phyloP scores from a whole-genome alignment of 495 filamentous ascomycete species.

The Penicillium fimorum region DNA sequence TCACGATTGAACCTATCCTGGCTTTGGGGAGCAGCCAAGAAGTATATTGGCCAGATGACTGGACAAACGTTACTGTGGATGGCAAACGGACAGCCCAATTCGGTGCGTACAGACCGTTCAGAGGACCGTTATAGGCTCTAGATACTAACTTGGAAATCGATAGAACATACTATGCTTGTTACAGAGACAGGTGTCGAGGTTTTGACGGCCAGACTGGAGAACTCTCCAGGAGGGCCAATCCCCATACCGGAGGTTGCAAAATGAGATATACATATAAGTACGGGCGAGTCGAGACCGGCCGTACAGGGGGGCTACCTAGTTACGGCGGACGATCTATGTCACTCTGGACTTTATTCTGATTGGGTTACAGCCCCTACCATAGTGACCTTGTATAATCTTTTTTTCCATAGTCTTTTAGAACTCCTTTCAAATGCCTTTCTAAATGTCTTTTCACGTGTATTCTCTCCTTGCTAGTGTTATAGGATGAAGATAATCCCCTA shows the following conservation, averaged over 20 bases:
- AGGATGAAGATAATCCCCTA: too few relatives aligned
- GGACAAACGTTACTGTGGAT: slow-evolving; percentile 68
- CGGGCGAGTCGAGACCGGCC: background rate
- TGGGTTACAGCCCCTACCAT: too few relatives aligned
- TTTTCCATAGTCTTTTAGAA: too few relatives aligned
- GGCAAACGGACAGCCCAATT: slow-evolving; percentile 71
- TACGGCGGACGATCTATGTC: too few relatives aligned
- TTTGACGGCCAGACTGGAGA: slow-evolving; percentile 68
- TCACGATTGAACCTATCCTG: slow-evolving; percentile 75
- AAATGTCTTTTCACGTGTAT: too few relatives aligned
- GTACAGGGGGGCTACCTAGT: background rate
- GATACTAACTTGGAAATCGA: background rate
- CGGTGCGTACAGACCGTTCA: slow-evolving; percentile 28
- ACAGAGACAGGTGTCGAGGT: slow-evolving; percentile 87
- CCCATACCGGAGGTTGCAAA: slow-evolving; percentile 49
- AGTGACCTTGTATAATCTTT: too few relatives aligned
- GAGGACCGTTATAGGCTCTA: background rate
- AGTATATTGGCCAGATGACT: slow-evolving; percentile 71
- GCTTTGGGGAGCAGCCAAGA: slow-evolving; percentile 62
- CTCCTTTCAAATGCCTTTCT: too few relatives aligned
- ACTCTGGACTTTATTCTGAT: too few relatives aligned
- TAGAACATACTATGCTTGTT: slow-evolving; percentile 80
- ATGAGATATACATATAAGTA: background rate
- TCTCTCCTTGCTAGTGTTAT: too few relatives aligned
- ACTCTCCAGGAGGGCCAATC: slow-evolving; percentile 75